Base-by-base conservation (phyloP, 2,329 filamentous ascomycete species). In the Phyllosticta capitalensis region DNA sequence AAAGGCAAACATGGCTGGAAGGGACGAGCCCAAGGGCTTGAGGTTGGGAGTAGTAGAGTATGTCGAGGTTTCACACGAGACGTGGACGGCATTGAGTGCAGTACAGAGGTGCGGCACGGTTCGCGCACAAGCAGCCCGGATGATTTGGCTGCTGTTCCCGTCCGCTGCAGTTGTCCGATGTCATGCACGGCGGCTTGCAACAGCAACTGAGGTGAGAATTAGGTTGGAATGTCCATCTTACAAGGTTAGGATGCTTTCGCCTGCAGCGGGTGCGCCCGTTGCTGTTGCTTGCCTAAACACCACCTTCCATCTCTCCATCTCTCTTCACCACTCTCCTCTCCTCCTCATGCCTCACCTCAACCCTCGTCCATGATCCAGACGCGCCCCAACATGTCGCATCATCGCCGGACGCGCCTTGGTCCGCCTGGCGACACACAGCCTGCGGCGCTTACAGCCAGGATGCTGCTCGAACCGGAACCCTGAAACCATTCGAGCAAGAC, bases 1-100 rank as follows among this genome's bases (percentile, higher is more conserved):
- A 62, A 72, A 71, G 61, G 65, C 70, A 67, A 72, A 72, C 71
- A 73, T 72, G 60, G 22, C 61, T 51, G 3, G 24, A 7, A 7
- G 3, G 38, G 38, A n/a, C 38, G 14, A 45, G 38, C 64, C 53
- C 55, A 55, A 56, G 33, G 52, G n/a, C n/a, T n/a, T n/a, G 26
- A 61, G 49, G 48, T 24, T 24, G 22, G 53, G 56, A 33, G 58
- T 10, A 17, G 53, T 10, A 17, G 53, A 55, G 38, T n/a, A 53
- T 22, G 45, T 49, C 52, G 52, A 45, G 52, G 58, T 55, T 60
- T 55, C 54, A 60, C 24, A 49, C 52, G 49, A 55, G 51, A 60
- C 54, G 58, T 48, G 50, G 58, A 38, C 58, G 51, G 54, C 52
- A 55, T 60, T 45, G 38, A 45, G 38, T n/a, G 38, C 24, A 26